Percentiles rank a stretch among this genome's conserved stretches.
These are phyloP conservation scores for Barbatosphaeria neglecta DNA, from an alignment of 495 filamentous ascomycete species.

Conservation along the genomic window DNA sequence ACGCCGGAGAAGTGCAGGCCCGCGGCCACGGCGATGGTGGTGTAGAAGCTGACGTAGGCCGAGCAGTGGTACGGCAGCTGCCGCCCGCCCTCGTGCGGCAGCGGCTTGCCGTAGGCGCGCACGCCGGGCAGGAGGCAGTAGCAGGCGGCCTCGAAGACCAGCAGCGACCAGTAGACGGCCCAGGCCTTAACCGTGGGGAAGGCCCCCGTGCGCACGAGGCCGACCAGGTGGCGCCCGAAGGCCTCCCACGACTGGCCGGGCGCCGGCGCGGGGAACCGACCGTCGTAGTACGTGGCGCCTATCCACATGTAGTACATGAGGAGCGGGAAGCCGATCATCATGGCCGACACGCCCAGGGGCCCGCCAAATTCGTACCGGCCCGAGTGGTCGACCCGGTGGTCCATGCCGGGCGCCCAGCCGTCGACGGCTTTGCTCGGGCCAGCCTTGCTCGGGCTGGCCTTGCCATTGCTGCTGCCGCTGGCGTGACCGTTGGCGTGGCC, in stretches of 20 bases:
- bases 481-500: constrained; percentile 11
- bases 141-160: constrained; percentile 67
- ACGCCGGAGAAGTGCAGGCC: constrained; percentile 66
- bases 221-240: constrained; percentile 54
- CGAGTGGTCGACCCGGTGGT: constrained; percentile 70
- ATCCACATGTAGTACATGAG: constrained; percentile 99
- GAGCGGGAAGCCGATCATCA: constrained; percentile 87
- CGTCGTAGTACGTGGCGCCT: constrained; percentile 82
- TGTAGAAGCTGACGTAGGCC: constrained; percentile 75
- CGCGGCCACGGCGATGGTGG: constrained; percentile 57
- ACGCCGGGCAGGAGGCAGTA: constrained; percentile 82
- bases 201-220: constrained; percentile 67
- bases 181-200: constrained; percentile 73
- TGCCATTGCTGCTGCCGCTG: constrained; percentile 24
- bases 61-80: constrained; percentile 91
- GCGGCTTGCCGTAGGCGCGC: constrained; percentile 70
- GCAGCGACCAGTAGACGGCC: constrained; percentile 86
- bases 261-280: constrained; percentile 60
- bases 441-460: constrained; percentile 20
- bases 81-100: constrained; percentile 68
- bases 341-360: constrained; percentile 56
- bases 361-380: constrained; percentile 86
- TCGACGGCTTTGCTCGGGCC: constrained; percentile 42
- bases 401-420: constrained; percentile 54
- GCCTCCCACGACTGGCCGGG: constrained; percentile 52